Evolutionary conservation across 2,329 filamentous ascomycete genomes (phyloP), one percentile per base, ranked within the genome.

Genomic region (Calcarisporium arbuscula): DNA sequence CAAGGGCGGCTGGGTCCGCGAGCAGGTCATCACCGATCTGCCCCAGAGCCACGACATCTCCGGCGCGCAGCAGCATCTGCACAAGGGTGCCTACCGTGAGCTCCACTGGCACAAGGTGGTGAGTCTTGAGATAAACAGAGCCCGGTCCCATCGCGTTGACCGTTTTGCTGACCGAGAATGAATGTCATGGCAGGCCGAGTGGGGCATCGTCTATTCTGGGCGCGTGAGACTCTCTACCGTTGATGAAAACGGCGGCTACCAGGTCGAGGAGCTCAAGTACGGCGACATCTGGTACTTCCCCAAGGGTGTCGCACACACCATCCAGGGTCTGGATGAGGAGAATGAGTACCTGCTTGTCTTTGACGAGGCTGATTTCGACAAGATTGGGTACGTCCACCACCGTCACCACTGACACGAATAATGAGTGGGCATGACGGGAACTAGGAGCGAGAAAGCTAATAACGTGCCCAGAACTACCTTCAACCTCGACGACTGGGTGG

Each of bases 271-370:
- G 37, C 67, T 80, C 10, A 65, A 66, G 31, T 75, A 70, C 30
- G 77, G 79, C 12, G 79, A 82, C 40, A 72, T 81, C 30, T 82
- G 77, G 76, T 82, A 82, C 51, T 81, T 82, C 45, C 78, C 78
- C 19, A 79, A 81, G 52, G 80, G 79, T 4, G 64, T 67, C 4
- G 74, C 75, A 1, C 79, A 83, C 33, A 76, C 75, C 1, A 59
- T 82, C 1, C 78, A 83, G 46, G 75, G 76, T 1, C 63, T 83
- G 1, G 75, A 71, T 2, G 77, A 82, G 8, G 70, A 81, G 49
- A 82, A 81, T 39, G 80, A 83, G 51, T 82, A 74, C 42, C 65
- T 84, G 9, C 64, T 83, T 2, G 72, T 74, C 19, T 83, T 83
- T 48, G 77, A 82, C 42, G 75, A 82, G 19, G 73, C 74, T 4